phyloP scores from a whole-genome alignment of 805 yeast genomes.

The Pichia phayaonensis region DNA sequence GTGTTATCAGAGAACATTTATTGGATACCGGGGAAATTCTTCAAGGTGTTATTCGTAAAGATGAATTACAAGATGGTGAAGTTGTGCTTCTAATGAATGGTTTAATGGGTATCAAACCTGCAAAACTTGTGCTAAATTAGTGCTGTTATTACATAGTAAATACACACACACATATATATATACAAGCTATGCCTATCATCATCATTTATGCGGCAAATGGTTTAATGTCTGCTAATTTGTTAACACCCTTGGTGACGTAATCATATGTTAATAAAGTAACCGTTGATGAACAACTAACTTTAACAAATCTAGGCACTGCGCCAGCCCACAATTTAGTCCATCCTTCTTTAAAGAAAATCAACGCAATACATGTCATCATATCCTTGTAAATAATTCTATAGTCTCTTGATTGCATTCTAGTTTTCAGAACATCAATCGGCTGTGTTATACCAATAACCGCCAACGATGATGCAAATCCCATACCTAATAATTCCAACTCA shows the following conservation, averaged over 20 bases:
- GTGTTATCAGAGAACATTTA: constrained; percentile 66
- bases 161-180: not conserved
- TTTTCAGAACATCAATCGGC: constrained; percentile 81
- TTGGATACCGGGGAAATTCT: constrained; percentile 25
- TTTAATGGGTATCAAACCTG: constrained; percentile 69
- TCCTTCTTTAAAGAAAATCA: constrained; percentile 42
- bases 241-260: constrained; percentile 41
- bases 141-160: not conserved
- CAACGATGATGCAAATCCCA: constrained; percentile 58
- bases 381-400: constrained; percentile 52
- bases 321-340: constrained; percentile 46
- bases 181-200: not conserved
- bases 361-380: constrained; percentile 47
- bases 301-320: constrained; percentile 59
- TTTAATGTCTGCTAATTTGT: constrained; percentile 19
- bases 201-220: constrained; percentile 23
- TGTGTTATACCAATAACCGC: constrained; percentile 77
- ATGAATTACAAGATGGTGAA: constrained; percentile 55
- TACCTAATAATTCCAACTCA: constrained; percentile 26
- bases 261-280: constrained; percentile 60
- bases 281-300: constrained; percentile 66
- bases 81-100: constrained; percentile 73
- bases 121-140: constrained; percentile 31
- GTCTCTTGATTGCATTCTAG: constrained; percentile 76
- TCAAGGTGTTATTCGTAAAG: constrained; percentile 29